A percentile compares a stretch with the other conserved stretches of the same genome.
These are phyloP conservation scores for Bruguiera hainesii DNA, from an alignment of 441 rosid species.

Conservation along the genomic window DNA sequence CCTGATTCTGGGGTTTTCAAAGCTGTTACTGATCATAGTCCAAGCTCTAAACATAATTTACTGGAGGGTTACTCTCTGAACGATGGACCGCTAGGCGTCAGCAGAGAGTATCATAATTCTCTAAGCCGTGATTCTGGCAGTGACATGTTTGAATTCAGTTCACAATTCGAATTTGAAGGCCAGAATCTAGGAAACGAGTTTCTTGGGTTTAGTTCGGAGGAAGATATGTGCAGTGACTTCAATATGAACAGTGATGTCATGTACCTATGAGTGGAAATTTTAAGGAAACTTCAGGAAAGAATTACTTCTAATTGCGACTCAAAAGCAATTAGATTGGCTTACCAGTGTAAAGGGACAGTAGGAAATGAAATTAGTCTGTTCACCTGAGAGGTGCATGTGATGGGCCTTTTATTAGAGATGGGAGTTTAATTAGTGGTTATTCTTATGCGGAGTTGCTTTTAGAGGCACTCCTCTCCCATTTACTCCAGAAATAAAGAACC, in stretches of 20 bases:
- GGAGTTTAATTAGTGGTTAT: neutral
- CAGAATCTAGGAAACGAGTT: constrained; percentile 36
- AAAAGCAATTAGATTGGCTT: neutral
- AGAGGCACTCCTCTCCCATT: neutral
- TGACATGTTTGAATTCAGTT: constrained; percentile 30
- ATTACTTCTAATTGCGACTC: constrained; percentile 9
- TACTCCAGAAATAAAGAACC: neutral
- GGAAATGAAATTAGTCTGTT: no score
- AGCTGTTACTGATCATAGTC: constrained; percentile 11
- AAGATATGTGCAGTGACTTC: constrained; percentile 32
- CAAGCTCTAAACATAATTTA: constrained; percentile 30
- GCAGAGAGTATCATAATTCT: constrained; percentile 24
- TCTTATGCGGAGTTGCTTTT: neutral
- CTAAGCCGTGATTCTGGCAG: constrained; percentile 27
- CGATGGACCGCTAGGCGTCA: constrained; percentile 19
- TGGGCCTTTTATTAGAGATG: no score
- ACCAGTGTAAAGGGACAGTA: no score
- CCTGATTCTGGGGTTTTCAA: constrained; percentile 19
- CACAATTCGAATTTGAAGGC: constrained; percentile 44
- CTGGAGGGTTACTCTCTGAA: constrained; percentile 21
- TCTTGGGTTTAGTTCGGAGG: constrained; percentile 34
- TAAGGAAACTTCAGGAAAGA: constrained; percentile 16
- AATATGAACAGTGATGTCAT: constrained; percentile 28
- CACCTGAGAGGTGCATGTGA: no score
- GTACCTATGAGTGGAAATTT: constrained; percentile 29